These are phyloP conservation scores for Erigeron philadelphicus DNA, from an alignment of 140 eudicot genomes.

Conservation along the genomic window DNA sequence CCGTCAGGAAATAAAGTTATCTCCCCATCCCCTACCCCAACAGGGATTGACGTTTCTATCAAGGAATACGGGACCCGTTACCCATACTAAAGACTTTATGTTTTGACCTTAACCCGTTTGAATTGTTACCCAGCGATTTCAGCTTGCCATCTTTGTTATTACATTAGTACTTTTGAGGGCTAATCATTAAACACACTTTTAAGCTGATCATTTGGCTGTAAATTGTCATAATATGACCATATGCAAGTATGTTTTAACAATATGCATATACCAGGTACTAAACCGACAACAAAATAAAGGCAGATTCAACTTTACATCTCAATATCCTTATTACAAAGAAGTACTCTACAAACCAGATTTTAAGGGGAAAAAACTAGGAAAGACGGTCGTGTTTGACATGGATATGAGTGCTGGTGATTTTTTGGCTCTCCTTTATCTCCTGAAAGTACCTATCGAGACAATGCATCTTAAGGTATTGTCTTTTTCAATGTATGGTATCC, in stretches of 20 bases:
- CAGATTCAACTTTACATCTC: conserved; percentile 67
- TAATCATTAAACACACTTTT: too few relatives aligned
- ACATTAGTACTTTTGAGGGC: too few relatives aligned
- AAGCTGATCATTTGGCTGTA: neutral
- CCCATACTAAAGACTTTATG: too few relatives aligned
- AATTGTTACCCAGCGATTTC: neutral
- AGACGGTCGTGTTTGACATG: conserved; percentile 70
- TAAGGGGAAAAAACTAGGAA: conserved; percentile 43
- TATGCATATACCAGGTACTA: conserved; percentile 41
- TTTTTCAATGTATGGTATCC: neutral
- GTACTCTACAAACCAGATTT: conserved; percentile 55
- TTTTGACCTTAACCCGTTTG: too few relatives aligned
- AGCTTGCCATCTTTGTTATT: neutral
- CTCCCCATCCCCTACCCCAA: too few relatives aligned
- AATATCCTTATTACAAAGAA: conserved; percentile 53
- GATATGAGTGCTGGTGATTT: conserved; percentile 94
- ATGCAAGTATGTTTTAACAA: neutral
- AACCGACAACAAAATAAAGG: conserved; percentile 51
- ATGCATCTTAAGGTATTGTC: conserved; percentile 57
- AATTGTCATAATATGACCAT: conserved; percentile 1
- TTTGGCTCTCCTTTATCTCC: conserved; percentile 73
- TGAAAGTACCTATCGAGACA: conserved; percentile 57
- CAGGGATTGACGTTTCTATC: too few relatives aligned
- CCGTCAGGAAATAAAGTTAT: too few relatives aligned
- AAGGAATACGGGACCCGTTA: too few relatives aligned